Conservation (phyloP, 2,329 filamentous ascomycete genomes). For the Hymenoscyphus occultus region DNA sequence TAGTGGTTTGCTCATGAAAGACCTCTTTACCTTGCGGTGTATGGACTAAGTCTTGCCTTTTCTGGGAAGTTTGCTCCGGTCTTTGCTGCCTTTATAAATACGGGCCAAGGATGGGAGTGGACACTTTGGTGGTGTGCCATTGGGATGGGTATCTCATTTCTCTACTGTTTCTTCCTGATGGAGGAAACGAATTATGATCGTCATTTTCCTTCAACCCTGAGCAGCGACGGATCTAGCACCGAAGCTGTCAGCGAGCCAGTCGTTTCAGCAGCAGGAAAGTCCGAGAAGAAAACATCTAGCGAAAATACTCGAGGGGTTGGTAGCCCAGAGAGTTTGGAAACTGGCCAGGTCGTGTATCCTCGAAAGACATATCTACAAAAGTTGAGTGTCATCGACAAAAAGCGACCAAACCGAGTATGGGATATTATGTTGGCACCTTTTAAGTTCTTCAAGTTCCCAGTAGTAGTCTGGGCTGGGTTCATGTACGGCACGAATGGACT, state of each 20-base stretch:
- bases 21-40: constrained; percentile 42
- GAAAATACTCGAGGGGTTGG: neutral
- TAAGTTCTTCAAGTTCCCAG: constrained; percentile 37
- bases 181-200: constrained; percentile 50
- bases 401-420: constrained; percentile 42
- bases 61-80: constrained; percentile 44
- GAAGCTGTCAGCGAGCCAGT: constrained; percentile 11
- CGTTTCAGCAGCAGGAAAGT: neutral
- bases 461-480: constrained; percentile 36
- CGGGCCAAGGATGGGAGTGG: constrained; percentile 49
- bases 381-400: constrained; percentile 41
- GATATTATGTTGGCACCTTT: constrained; percentile 38
- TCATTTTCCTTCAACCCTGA: constrained; percentile 10
- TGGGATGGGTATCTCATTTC: constrained; percentile 45
- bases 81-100: constrained; percentile 47
- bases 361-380: constrained; percentile 44
- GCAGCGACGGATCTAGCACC: constrained; percentile 13
- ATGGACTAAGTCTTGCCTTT: constrained; percentile 43
- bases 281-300: neutral
- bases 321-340: constrained; percentile 24
- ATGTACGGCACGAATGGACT: constrained; percentile 37
- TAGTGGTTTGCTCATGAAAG: constrained; percentile 44
- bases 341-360: constrained; percentile 34
- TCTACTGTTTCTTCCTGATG: constrained; percentile 53
- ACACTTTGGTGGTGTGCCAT: constrained; percentile 47